Evolutionary conservation across 306 rosid genomes (phyloP), one percentile per base, ranked within the genome.

Genomic region (Acacia crassicarpa): DNA sequence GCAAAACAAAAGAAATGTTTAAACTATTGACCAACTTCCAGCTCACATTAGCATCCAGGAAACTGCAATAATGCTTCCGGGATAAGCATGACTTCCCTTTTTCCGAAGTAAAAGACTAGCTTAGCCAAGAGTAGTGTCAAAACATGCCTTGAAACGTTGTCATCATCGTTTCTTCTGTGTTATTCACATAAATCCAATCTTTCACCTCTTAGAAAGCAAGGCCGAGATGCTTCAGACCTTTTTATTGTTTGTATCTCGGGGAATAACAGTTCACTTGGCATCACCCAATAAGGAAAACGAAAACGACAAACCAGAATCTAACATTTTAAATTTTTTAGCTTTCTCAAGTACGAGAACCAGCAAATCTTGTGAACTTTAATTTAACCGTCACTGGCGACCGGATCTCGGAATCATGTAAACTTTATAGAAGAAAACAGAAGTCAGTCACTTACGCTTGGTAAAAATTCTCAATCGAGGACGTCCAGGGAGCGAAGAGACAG

Each of bases 391-490:
- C 67, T 17, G 77, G 32, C 54, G 9, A 77, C 63, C 4, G 25
- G 80, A 83, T 83, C 30, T 75, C 49, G 43, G 45, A n/a, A 46
- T 45, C 6, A 54, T 66, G 71, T 2, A 59, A 81, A 12, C 77
- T 22, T 74, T n/a, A 72, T 51, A 79, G 72, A 78, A 45, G 72
- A 69, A 81, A 80, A 46, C 48, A 2, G 22, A 30, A 38, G 79
- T 13, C 67, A 81, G 74, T 54, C n/a, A 91, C 95, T 91, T 69
- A 95, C 98, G 98, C 88, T 80, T 89, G 97, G 82, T 81, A 92
- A 61, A 87, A 89, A 81, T 87, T 79, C 58, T 87, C 89, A 67
- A 90, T 84, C 66, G 90, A 82, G 72, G 80, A 74, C 20, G 91
- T 84, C 78, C 89, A 80, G 76, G 89, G 83, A 49, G 89, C 86